phyloP scores from a whole-genome alignment of 2,329 filamentous ascomycete genomes.

The Colletotrichum filicis region DNA sequence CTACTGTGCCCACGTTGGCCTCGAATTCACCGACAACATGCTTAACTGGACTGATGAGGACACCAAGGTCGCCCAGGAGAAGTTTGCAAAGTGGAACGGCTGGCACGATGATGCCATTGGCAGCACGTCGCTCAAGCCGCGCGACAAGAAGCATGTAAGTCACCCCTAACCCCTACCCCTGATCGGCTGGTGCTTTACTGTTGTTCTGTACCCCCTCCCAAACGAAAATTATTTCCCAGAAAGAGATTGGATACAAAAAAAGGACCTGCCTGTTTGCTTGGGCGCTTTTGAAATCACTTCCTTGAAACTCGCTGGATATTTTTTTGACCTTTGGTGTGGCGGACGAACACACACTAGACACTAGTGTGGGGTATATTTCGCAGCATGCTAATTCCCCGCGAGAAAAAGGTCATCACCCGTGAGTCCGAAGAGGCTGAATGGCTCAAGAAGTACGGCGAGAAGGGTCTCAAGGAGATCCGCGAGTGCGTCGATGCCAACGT shows the following conservation, averaged over 20 bases:
- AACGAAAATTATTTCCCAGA: background rate
- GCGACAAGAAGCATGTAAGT: slow-evolving; percentile 71
- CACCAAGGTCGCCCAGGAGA: slow-evolving; percentile 76
- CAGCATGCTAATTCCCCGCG: slow-evolving; percentile 37
- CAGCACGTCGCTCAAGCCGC: slow-evolving; percentile 79
- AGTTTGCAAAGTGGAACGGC: slow-evolving; percentile 96
- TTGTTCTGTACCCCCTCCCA: background rate
- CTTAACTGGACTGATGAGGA: slow-evolving; percentile 84
- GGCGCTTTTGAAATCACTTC: background rate
- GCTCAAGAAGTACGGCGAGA: slow-evolving; percentile 78
- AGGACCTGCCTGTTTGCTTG: background rate
- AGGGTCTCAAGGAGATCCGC: slow-evolving; percentile 76
- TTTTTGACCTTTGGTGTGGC: background rate
- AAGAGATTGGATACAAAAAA: background rate
- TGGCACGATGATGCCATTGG: slow-evolving; percentile 96
- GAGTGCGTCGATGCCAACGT: slow-evolving; percentile 78
- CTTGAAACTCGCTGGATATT: background rate
- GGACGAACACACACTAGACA: background rate
- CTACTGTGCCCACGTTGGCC: slow-evolving; percentile 84
- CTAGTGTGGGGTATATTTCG: background rate
- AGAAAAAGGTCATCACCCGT: slow-evolving; percentile 69
- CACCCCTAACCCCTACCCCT: background rate
- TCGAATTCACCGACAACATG: slow-evolving; percentile 83
- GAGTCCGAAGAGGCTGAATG: slow-evolving; percentile 78
- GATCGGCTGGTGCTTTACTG: background rate